These are phyloP conservation scores for Plenodomus lindquistii DNA, from an alignment of 2,329 filamentous ascomycete genomes.

Conservation along the genomic window DNA sequence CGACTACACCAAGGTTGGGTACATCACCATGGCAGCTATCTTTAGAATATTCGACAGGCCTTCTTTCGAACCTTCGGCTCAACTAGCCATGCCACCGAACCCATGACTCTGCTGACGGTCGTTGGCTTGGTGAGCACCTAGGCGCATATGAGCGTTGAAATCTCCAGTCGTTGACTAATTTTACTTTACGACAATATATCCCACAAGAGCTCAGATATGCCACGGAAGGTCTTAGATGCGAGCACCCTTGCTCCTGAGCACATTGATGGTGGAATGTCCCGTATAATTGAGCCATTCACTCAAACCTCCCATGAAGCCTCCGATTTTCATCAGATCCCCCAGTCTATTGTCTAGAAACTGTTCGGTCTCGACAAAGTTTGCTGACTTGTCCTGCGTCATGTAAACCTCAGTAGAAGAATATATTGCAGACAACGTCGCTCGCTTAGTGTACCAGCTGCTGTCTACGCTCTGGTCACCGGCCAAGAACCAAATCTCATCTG, in stretches of 20 bases:
- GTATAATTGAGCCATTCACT: conserved; percentile 84
- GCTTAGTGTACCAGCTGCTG: conserved; percentile 82
- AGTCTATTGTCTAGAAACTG: conserved; percentile 78
- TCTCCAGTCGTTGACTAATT: too few species aligned
- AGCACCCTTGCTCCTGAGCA: conserved; percentile 84
- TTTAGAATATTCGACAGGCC: too few species aligned
- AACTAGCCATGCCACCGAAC: too few species aligned
- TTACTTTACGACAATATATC: too few species aligned
- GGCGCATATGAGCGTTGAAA: too few species aligned
- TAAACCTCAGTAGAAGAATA: conserved; percentile 80
- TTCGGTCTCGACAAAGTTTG: conserved; percentile 75
- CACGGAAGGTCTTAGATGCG: conserved; percentile 61
- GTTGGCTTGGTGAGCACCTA: too few species aligned
- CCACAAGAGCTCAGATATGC: not conserved
- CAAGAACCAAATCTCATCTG: conserved; percentile 92
- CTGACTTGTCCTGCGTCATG: conserved; percentile 86
- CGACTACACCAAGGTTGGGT: too few species aligned
- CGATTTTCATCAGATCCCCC: conserved; percentile 67
- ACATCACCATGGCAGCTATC: too few species aligned
- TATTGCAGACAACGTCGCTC: conserved; percentile 64
- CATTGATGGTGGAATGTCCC: conserved; percentile 74
- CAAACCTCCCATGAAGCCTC: conserved; percentile 64
- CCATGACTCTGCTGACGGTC: too few species aligned
- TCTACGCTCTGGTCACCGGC: conserved; percentile 83
- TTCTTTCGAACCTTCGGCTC: too few species aligned